phyloP scores from a whole-genome alignment of 495 filamentous ascomycete genomes.

The Podospora pseudopauciseta region DNA sequence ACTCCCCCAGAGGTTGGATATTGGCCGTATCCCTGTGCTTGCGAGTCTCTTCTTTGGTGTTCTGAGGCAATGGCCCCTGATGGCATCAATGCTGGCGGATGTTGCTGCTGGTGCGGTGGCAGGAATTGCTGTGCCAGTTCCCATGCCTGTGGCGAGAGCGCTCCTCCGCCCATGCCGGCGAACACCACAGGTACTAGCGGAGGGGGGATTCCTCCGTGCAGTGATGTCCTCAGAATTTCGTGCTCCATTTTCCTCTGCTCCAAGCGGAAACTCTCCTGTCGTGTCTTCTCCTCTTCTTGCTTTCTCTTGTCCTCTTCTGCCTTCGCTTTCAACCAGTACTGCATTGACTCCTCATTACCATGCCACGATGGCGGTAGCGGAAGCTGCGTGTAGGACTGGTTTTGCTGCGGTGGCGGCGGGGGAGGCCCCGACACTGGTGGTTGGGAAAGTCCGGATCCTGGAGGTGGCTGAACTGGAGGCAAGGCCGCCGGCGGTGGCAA shows the following conservation, averaged over 20 bases:
- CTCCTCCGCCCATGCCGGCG: slow-evolving; percentile 70
- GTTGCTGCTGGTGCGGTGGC: slow-evolving; percentile 49
- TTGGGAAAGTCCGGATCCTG: slow-evolving; percentile 31
- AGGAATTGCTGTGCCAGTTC: slow-evolving; percentile 76
- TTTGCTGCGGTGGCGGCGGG: slow-evolving; percentile 36
- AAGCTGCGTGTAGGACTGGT: slow-evolving; percentile 50
- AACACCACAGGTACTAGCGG: slow-evolving; percentile 87
- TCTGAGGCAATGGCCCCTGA: slow-evolving; percentile 45
- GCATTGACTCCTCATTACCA: slow-evolving; percentile 66
- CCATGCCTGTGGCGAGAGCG: slow-evolving; percentile 51
- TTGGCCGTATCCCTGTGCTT: slow-evolving; percentile 37
- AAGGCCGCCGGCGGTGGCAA: slow-evolving; percentile 72
- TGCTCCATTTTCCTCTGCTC: slow-evolving; percentile 80
- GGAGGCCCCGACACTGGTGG: slow-evolving; percentile 31
- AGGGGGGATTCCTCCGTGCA: slow-evolving; percentile 78
- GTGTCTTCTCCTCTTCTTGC: slow-evolving; percentile 85
- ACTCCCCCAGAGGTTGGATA: slow-evolving; percentile 43
- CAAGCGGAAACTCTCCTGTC: slow-evolving; percentile 69
- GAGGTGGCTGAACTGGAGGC: slow-evolving; percentile 53
- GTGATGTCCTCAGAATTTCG: slow-evolving; percentile 76
- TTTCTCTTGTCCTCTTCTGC: slow-evolving; percentile 82
- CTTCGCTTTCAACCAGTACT: slow-evolving; percentile 76
- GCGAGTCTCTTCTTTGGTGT: slow-evolving; percentile 44
- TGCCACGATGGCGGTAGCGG: slow-evolving; percentile 69
- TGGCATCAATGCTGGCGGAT: slow-evolving; percentile 51